These are phyloP conservation scores for Leccinellum albellum DNA, from an alignment of 768 basidiomycete genomes.

Conservation along the genomic window DNA sequence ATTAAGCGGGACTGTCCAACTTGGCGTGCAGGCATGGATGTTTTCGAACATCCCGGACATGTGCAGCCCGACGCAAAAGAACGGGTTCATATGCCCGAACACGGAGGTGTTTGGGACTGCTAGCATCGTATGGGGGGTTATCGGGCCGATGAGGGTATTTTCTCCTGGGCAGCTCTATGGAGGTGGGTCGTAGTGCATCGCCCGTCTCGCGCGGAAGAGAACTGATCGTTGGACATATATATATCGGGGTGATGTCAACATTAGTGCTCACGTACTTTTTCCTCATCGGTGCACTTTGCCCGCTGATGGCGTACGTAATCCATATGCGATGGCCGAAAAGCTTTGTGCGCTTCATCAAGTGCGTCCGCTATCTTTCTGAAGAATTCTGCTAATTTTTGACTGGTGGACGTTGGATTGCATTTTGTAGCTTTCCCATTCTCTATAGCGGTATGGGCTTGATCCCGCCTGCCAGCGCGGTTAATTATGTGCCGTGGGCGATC, in stretches of 20 bases:
- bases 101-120: conserved; percentile 78
- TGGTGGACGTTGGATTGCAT: background rate
- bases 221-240: background rate
- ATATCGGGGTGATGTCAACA: conserved; percentile 6
- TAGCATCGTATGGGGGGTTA: conserved; percentile 77
- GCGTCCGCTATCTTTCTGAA: conserved; percentile 18
- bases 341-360: conserved; percentile 62
- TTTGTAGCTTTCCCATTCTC: background rate
- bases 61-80: conserved; percentile 24
- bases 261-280: conserved; percentile 65
- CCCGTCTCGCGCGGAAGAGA: background rate
- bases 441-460: conserved; percentile 29
- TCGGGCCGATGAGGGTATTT: conserved; percentile 73
- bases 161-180: conserved; percentile 61
- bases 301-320: conserved; percentile 51
- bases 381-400: background rate
- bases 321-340: conserved; percentile 59
- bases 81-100: conserved; percentile 67
- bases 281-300: conserved; percentile 66
- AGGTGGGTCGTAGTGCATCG: conserved; percentile 19
- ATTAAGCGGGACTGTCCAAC: conserved; percentile 62
- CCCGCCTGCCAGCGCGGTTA: conserved; percentile 62
- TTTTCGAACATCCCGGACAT: conserved; percentile 39
- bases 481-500: conserved; percentile 65
- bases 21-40: conserved; percentile 66